phyloP scores from a whole-genome alignment of 140 eudicot species.

The Bidens hawaiensis region DNA sequence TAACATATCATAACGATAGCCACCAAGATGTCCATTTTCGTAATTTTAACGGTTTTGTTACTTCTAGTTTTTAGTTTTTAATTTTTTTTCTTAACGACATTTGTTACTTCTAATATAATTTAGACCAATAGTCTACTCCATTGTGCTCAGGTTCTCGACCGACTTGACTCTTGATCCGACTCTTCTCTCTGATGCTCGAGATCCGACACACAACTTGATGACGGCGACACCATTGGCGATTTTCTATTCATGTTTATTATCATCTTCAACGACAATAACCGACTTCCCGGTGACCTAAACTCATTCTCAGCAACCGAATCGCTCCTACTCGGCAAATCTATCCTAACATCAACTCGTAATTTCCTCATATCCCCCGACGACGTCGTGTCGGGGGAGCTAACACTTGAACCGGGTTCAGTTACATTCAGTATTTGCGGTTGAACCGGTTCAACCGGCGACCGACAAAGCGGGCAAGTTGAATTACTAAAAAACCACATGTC shows the following conservation, averaged over 20 bases:
- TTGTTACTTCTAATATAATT: too few species aligned
- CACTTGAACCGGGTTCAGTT: slow-evolving; percentile 51
- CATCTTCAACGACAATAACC: slow-evolving; percentile 52
- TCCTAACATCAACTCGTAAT: slow-evolving; percentile 42
- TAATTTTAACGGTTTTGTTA: too few species aligned
- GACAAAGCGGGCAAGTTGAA: slow-evolving; percentile 84
- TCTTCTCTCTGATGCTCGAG: slow-evolving; percentile 24
- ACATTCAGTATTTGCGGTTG: neutral
- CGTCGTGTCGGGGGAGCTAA: slow-evolving; percentile 11
- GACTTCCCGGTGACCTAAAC: slow-evolving; percentile 55
- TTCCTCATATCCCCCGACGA: slow-evolving; percentile 47
- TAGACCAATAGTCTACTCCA: too few species aligned
- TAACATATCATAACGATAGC: neutral
- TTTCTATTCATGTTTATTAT: slow-evolving; percentile 49
- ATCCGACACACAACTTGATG: slow-evolving; percentile 43
- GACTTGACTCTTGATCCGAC: slow-evolving; percentile 33
- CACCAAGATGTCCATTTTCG: slow-evolving; percentile 20
- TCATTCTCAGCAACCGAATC: slow-evolving; percentile 37
- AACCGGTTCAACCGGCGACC: slow-evolving; percentile 62
- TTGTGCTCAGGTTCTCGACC: neutral
- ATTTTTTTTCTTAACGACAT: too few species aligned
- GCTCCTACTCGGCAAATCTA: slow-evolving; percentile 58
- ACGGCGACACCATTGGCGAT: slow-evolving; percentile 37
- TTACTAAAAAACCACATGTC: slow-evolving; percentile 82
- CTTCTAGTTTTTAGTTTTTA: too few species aligned